Conservation (phyloP, 768 basidiomycete species). For the Mycena vulgaris region DNA sequence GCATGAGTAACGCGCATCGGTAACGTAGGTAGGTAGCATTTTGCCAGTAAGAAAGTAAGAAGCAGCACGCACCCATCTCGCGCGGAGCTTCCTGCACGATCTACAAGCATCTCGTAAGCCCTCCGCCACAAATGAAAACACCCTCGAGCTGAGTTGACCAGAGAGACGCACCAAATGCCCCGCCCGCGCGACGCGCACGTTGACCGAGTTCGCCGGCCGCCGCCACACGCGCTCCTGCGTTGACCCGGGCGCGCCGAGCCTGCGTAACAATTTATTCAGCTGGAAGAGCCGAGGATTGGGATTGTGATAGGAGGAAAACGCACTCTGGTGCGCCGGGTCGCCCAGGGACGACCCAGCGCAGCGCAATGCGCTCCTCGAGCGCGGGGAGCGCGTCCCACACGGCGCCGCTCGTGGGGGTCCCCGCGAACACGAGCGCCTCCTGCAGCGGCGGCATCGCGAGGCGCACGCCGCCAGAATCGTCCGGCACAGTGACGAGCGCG, state of each 20-base stretch:
- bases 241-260: conserved; percentile 52
- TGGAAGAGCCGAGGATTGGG: too few species aligned
- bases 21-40: too few species aligned
- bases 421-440: conserved; percentile 75
- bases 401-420: conserved; percentile 58
- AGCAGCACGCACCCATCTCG: conserved; percentile 42
- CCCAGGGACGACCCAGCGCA: conserved; percentile 73
- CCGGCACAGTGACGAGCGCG: conserved; percentile 59
- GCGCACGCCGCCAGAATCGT: conserved; percentile 57
- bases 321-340: conserved; percentile 52
- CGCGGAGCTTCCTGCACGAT: conserved; percentile 60
- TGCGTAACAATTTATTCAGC: conserved; percentile 11
- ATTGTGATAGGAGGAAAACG: conserved; percentile 42
- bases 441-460: conserved; percentile 79
- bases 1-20: too few species aligned
- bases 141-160: too few species aligned
- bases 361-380: conserved; percentile 66
- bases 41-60: too few species aligned
- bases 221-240: conserved; percentile 60
- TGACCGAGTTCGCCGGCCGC: conserved; percentile 58
- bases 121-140: background rate
- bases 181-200: conserved; percentile 55
- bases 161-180: conserved; percentile 59
- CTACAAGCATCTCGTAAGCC: conserved; percentile 36
- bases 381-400: conserved; percentile 57